Base-by-base conservation (phyloP, 495 filamentous ascomycete genomes). In the Aspergillus homomorphus region DNA sequence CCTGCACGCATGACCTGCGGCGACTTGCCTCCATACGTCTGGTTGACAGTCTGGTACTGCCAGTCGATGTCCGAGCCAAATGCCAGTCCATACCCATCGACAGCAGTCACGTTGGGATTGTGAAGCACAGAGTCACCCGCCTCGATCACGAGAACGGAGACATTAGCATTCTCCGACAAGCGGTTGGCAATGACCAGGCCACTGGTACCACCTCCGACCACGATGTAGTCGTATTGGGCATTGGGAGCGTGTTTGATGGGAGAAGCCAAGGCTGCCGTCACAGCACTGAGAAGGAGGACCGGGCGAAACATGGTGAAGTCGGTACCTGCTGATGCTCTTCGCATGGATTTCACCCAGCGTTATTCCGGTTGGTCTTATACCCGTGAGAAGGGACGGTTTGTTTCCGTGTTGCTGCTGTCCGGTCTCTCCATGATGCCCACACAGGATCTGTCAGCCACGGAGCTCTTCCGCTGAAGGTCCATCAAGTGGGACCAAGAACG, bases 61-160 rank as follows among this genome's bases (percentile, higher is more conserved):
- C 80, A 85, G 65, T 84, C 79, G 28, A 83, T 77, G 12, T 66
- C 62, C 1, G 79, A 80, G 1, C 66, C 72, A 6, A 79, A 76
- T 1, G 73, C 67, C 1, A 53, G 73, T 63, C 66, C 69, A 52
- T 79, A 83, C 19, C 65, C 69, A 4, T 54, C 46, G 5, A 73
- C 65, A 41, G 75, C 63, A 2, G 79, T 81, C 14, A 83, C 79
- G 52, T 84, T 81, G 19, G 63, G 58, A 49, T 83, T 82, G 44
- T 78, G 67, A 10, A 71, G 70, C 15, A 74, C 77, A 16, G 75
- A 76, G n/a, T 61, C 67, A 1, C 84, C 83, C 18, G 82, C 81
- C 68, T 87, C 83, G 24, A 84, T 74, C 19, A 86, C 72, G 0
- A 74, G 74, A 14, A 86, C 77, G 5, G 62, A 74, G 26, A 80